Evolutionary conservation across 2,329 filamentous ascomycete genomes (phyloP).

Genomic region (Fusarium cicatricum): DNA sequence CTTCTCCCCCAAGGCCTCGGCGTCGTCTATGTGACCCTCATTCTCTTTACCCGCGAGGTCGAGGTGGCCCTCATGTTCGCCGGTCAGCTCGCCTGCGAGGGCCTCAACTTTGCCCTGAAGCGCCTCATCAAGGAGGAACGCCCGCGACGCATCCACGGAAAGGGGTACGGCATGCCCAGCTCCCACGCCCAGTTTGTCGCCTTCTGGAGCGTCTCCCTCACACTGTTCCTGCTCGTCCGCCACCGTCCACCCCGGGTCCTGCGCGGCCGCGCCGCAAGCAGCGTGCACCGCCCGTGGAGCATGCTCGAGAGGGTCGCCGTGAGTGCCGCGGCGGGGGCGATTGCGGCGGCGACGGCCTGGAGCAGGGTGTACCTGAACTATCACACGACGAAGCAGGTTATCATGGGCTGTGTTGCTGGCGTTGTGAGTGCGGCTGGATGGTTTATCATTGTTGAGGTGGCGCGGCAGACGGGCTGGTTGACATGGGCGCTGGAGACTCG

Average conservation of each 20-base stretch:
- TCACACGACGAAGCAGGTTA: conserved; percentile 86
- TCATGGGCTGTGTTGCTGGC: conserved; percentile 80
- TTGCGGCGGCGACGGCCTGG: conserved; percentile 75
- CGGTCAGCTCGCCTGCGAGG: conserved; percentile 92
- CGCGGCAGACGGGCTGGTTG: conserved; percentile 74
- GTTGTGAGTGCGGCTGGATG: conserved; percentile 75
- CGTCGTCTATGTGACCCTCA: conserved; percentile 87
- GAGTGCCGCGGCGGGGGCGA: conserved; percentile 63
- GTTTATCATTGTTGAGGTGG: conserved; percentile 76
- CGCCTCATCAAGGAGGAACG: conserved; percentile 91
- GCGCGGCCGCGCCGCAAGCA: conserved; percentile 6
- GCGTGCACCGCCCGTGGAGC: conserved; percentile 59
- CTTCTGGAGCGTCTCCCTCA: conserved; percentile 87
- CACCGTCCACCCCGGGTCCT: conserved; percentile 66
- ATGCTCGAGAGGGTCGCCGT: conserved; percentile 65
- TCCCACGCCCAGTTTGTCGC: conserved; percentile 95
- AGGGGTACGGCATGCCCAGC: conserved; percentile 96
- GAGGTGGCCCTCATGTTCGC: conserved; percentile 91
- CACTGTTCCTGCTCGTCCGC: conserved; percentile 84
- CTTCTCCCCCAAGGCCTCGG: conserved; percentile 92
- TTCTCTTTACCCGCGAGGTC: conserved; percentile 89
- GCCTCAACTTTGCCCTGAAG: conserved; percentile 88
- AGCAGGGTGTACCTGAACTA: conserved; percentile 93
- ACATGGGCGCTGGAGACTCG: conserved; percentile 75
- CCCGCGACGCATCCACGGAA: conserved; percentile 82